Conservation (phyloP, 2,329 filamentous ascomycete species). For the Botrytis tulipae region DNA sequence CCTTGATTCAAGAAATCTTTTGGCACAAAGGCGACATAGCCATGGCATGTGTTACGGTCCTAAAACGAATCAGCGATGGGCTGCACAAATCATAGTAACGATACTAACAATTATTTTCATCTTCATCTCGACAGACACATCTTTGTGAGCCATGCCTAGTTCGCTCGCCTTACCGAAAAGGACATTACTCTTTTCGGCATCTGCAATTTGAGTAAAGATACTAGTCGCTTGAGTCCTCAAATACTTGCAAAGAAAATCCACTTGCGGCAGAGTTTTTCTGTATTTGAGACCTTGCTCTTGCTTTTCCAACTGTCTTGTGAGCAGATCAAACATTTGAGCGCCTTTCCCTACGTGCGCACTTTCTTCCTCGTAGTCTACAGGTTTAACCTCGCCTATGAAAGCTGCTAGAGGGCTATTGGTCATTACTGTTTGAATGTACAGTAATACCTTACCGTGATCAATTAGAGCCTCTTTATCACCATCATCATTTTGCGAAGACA, state of each 20-base stretch:
- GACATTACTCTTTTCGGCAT: constrained; percentile 66
- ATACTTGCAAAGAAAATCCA: constrained; percentile 63
- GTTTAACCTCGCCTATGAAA: constrained; percentile 54
- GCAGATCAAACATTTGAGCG: constrained; percentile 47
- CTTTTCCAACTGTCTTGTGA: constrained; percentile 40
- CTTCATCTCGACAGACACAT: constrained; percentile 33
- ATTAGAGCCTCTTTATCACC: constrained; percentile 75
- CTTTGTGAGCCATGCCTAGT: constrained; percentile 26
- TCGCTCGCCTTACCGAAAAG: constrained; percentile 55
- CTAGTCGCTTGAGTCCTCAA: constrained; percentile 56
- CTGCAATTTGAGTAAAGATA: constrained; percentile 66
- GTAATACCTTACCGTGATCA: constrained; percentile 68
- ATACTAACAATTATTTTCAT: constrained; percentile 31
- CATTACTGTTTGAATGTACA: constrained; percentile 74
- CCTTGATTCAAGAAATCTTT: constrained; percentile 28
- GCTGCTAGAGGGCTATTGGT: constrained; percentile 61
- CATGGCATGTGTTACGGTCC: constrained; percentile 25
- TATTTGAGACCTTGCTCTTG: constrained; percentile 37
- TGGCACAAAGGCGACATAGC: constrained; percentile 33
- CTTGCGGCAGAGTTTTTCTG: constrained; percentile 54
- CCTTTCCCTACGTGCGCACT: constrained; percentile 47
- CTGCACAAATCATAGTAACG: neutral
- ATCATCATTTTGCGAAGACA: constrained; percentile 62
- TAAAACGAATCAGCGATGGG: constrained; percentile 20
- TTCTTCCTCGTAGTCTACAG: constrained; percentile 51